Evolutionary conservation across 371 early-diverging fungal species (phyloP).

Genomic region (Rhizomucor pusillus): DNA sequence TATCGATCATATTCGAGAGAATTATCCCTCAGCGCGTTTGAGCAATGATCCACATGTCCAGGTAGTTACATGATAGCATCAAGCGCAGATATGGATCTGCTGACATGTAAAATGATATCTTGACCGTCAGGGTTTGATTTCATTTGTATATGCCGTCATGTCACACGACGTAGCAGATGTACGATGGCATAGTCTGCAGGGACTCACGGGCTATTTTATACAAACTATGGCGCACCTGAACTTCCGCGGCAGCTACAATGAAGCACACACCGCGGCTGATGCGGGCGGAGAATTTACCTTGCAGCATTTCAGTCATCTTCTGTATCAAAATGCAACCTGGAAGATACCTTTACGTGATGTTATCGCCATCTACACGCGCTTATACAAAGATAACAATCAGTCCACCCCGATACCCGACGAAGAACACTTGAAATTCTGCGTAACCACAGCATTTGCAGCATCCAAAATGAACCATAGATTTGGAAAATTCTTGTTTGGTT

Average conservation of each 20-base stretch:
- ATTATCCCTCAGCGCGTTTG: conserved; percentile 20
- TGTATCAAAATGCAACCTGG: conserved; percentile 63
- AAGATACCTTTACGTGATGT: conserved; percentile 75
- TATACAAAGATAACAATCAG: conserved; percentile 23
- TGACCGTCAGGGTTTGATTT: conserved; percentile 61
- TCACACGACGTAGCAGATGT: conserved; percentile 85
- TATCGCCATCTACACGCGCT: conserved; percentile 61
- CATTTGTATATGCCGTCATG: conserved; percentile 79
- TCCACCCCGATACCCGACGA: conserved; percentile 1
- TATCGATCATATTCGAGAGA: conserved; percentile 54
- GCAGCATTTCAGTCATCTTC: conserved; percentile 39
- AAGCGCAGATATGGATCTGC: not conserved
- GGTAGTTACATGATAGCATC: conserved; percentile 13
- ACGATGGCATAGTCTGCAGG: conserved; percentile 80
- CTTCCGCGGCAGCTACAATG: conserved; percentile 54
- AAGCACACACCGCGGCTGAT: conserved; percentile 77
- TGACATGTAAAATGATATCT: not conserved
- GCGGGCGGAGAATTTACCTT: conserved; percentile 81
- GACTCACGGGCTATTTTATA: conserved; percentile 70
- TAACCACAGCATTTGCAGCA: conserved; percentile 63
- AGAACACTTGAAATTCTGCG: conserved; percentile 52
- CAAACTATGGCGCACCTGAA: conserved; percentile 61
- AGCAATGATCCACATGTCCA: conserved; percentile 23
- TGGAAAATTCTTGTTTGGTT: conserved; percentile 43
- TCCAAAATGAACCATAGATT: conserved; percentile 57